Evolutionary conservation across 306 rosid species (phyloP).

Genomic region (Rosa lucieae): DNA sequence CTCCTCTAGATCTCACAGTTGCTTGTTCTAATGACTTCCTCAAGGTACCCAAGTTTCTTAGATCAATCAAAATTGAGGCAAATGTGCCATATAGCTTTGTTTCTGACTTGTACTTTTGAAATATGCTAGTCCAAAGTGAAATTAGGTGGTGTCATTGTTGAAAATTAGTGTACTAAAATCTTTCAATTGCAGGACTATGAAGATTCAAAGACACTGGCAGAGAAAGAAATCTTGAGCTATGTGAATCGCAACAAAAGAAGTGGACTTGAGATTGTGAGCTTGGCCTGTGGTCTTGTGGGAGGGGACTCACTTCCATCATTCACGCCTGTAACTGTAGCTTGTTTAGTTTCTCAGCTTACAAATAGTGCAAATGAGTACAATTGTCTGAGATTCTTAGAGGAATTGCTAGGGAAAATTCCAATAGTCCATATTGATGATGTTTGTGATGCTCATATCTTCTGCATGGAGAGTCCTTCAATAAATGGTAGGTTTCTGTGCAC

Average conservation of each 20-base stretch:
- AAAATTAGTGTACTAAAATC: neutral
- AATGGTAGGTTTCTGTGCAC: slow-evolving; percentile 42
- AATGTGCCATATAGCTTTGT: neutral
- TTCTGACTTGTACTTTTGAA: neutral
- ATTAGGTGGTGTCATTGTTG: neutral
- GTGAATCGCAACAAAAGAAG: slow-evolving; percentile 15
- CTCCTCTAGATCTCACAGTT: slow-evolving; percentile 28
- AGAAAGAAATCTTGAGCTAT: slow-evolving; percentile 28
- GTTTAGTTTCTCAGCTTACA: slow-evolving; percentile 26
- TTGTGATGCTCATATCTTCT: slow-evolving; percentile 40
- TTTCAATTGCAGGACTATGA: slow-evolving; percentile 23
- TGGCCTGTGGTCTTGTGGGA: slow-evolving; percentile 39
- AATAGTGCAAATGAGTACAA: slow-evolving; percentile 5
- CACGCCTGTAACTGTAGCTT: neutral
- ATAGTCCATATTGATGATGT: slow-evolving; percentile 35
- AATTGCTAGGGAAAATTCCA: slow-evolving; percentile 36
- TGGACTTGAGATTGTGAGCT: slow-evolving; percentile 32
- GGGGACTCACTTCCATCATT: slow-evolving; percentile 14
- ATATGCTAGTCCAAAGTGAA: neutral
- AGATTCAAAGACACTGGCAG: slow-evolving; percentile 33
- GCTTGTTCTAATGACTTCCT: slow-evolving; percentile 11
- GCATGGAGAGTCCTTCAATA: slow-evolving; percentile 33
- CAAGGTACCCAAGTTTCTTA: slow-evolving; percentile 15
- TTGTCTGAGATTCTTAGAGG: slow-evolving; percentile 21
- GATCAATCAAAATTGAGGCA: neutral